These are phyloP conservation scores for Geotrichum reessii DNA, from an alignment of 1,139 yeast species.

Conservation along the genomic window DNA sequence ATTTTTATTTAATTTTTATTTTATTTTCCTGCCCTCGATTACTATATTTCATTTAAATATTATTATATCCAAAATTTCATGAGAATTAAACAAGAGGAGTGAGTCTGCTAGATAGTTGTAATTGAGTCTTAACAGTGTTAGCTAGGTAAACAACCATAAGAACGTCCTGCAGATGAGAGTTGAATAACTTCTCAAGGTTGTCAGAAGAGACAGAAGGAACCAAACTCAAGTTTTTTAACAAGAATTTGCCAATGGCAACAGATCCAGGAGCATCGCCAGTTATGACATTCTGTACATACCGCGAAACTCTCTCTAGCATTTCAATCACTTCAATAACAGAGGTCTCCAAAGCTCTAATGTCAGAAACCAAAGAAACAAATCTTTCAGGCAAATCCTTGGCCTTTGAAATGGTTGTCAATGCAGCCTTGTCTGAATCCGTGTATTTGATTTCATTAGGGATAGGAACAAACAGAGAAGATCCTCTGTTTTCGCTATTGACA, in stretches of 20 bases:
- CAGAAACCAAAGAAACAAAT: conserved; percentile 37
- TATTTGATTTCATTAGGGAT: conserved; percentile 63
- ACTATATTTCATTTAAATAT: too few relatives aligned
- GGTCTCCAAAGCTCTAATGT: conserved; percentile 47
- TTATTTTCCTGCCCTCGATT: too few relatives aligned
- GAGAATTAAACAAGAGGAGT: conserved; percentile 44
- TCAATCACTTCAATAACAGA: conserved; percentile 53
- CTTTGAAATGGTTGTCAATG: conserved; percentile 35
- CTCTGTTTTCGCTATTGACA: conserved; percentile 41
- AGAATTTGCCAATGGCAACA: conserved; percentile 59
- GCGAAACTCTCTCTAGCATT: conserved; percentile 53
- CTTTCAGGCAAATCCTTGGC: conserved; percentile 37
- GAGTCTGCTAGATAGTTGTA: conserved; percentile 71
- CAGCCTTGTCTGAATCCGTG: conserved; percentile 49
- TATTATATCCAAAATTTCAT: not conserved
- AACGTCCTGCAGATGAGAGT: conserved; percentile 73
- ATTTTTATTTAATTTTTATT: not conserved
- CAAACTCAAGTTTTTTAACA: conserved; percentile 56
- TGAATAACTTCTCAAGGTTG: conserved; percentile 57
- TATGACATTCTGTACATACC: conserved; percentile 44
- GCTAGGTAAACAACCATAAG: conserved; percentile 80
- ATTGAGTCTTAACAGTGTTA: conserved; percentile 78
- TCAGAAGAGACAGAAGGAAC: conserved; percentile 59
- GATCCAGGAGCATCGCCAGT: conserved; percentile 41
- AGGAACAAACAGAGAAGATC: conserved; percentile 74